Evolutionary conservation across 2,329 filamentous ascomycete genomes (phyloP).

Genomic region (Trichoderma endophyticum): DNA sequence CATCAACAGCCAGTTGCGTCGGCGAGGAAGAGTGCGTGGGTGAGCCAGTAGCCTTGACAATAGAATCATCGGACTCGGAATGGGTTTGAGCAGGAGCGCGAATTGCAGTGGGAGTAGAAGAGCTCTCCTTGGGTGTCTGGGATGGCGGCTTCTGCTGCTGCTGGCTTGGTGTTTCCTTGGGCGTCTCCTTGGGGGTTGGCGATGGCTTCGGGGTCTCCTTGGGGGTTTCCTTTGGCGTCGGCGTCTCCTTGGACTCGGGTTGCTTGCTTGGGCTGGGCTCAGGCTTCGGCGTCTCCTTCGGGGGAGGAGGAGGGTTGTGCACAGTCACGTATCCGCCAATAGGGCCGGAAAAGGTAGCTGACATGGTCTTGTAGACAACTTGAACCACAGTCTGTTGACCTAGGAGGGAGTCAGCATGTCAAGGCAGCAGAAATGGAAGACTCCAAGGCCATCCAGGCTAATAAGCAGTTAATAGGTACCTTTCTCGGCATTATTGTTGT

Average conservation of each 20-base stretch:
- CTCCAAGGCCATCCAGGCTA: not conserved
- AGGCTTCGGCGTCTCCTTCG: constrained; percentile 13
- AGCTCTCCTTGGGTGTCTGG: not conserved
- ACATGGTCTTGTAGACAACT: constrained; percentile 43
- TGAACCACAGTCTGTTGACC: constrained; percentile 26
- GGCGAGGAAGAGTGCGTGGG: constrained; percentile 12
- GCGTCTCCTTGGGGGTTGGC: constrained; percentile 19
- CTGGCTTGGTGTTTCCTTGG: constrained; percentile 20
- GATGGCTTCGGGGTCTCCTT: constrained; percentile 7
- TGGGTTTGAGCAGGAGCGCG: constrained; percentile 19
- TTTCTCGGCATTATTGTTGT: not conserved
- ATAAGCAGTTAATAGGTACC: not conserved
- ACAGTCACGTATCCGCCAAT: constrained; percentile 43
- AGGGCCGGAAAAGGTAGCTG: constrained; percentile 40
- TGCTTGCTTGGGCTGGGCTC: constrained; percentile 16
- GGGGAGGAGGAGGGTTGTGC: constrained; percentile 21
- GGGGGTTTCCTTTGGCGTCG: constrained; percentile 19
- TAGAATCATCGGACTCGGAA: constrained; percentile 27
- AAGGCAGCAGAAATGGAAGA: not conserved
- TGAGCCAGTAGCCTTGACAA: constrained; percentile 32
- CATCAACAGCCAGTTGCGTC: constrained; percentile 9
- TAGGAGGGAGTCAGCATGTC: not conserved
- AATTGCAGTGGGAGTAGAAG: constrained; percentile 12
- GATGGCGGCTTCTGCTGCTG: not conserved
- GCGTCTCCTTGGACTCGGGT: not conserved